Evolutionary conservation across 768 basidiomycete species (phyloP).

Genomic region (Sistotremastrum niveocremeum): DNA sequence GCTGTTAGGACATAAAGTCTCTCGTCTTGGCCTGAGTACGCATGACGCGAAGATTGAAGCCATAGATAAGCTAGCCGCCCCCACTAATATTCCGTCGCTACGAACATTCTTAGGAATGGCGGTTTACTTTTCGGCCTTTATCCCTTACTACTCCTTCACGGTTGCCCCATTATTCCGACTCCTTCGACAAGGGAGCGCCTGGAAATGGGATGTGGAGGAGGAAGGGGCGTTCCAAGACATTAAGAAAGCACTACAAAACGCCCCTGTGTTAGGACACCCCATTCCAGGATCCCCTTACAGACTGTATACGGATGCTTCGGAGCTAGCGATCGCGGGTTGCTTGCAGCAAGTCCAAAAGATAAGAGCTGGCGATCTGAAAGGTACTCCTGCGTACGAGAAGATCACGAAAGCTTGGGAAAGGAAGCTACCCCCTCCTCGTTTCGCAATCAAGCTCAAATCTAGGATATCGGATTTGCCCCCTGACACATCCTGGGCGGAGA

Average conservation of each 20-base stretch:
- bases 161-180: slow-evolving; percentile 22
- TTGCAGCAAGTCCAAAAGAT: slow-evolving; percentile 15
- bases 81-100: slow-evolving; percentile 13
- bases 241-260: slow-evolving; percentile 17
- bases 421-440: slow-evolving; percentile 3
- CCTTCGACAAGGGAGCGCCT: slow-evolving; percentile 14
- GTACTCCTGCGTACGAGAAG: slow-evolving; percentile 10
- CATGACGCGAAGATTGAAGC: slow-evolving; percentile 24
- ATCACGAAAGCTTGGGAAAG: slow-evolving; percentile 6
- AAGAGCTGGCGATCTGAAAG: slow-evolving; percentile 9
- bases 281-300: slow-evolving; percentile 18
- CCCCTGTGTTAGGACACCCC: slow-evolving; percentile 21
- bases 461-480: background rate
- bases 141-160: slow-evolving; percentile 22
- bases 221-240: slow-evolving; percentile 16
- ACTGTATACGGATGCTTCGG: slow-evolving; percentile 22
- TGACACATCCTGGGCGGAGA: slow-evolving; percentile 7
- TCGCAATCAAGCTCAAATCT: slow-evolving; percentile 4
- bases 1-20: slow-evolving; percentile 28
- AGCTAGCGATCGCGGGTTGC: slow-evolving; percentile 10
- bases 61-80: slow-evolving; percentile 16
- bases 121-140: slow-evolving; percentile 23
- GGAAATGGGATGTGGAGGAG: slow-evolving; percentile 14
- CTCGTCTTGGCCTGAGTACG: slow-evolving; percentile 21
- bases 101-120: slow-evolving; percentile 25